Evolutionary conservation across 2,329 filamentous ascomycete genomes (phyloP).

Genomic region (Ramularia endophylla): DNA sequence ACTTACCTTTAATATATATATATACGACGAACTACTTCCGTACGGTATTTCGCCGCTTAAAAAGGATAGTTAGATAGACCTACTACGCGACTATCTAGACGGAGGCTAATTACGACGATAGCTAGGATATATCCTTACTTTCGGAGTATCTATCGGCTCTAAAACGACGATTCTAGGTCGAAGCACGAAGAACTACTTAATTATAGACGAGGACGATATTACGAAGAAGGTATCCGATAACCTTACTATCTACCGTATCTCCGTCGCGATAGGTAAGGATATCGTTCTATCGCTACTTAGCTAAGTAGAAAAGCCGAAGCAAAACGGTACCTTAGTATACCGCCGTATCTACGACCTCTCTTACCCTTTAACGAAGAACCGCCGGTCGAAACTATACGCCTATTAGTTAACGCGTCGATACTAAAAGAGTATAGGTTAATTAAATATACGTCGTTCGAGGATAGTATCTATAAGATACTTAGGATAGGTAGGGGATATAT

Average conservation of each 20-base stretch:
- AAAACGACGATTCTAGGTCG: not conserved
- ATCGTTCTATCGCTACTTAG: not conserved
- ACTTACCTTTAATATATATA: not conserved
- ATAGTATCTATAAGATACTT: not conserved
- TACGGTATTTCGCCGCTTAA: not conserved
- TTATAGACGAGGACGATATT: not conserved
- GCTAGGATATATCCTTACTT: not conserved
- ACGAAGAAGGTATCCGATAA: not conserved
- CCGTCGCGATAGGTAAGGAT: too few relatives aligned
- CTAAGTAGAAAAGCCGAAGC: not conserved
- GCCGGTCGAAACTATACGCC: not conserved
- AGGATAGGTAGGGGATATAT: not conserved
- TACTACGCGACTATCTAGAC: not conserved
- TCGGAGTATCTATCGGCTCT: not conserved
- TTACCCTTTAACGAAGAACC: too few relatives aligned
- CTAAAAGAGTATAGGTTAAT: not conserved
- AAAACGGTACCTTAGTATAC: too few relatives aligned
- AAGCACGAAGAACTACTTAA: not conserved
- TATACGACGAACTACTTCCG: not conserved
- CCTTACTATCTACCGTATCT: too few relatives aligned
- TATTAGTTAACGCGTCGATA: not conserved
- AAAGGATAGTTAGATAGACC: not conserved
- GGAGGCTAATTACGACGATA: not conserved
- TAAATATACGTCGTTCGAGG: not conserved
- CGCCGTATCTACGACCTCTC: not conserved